Conservation (phyloP, 768 basidiomycete species). For the Leucosporidium creatinivorum region DNA sequence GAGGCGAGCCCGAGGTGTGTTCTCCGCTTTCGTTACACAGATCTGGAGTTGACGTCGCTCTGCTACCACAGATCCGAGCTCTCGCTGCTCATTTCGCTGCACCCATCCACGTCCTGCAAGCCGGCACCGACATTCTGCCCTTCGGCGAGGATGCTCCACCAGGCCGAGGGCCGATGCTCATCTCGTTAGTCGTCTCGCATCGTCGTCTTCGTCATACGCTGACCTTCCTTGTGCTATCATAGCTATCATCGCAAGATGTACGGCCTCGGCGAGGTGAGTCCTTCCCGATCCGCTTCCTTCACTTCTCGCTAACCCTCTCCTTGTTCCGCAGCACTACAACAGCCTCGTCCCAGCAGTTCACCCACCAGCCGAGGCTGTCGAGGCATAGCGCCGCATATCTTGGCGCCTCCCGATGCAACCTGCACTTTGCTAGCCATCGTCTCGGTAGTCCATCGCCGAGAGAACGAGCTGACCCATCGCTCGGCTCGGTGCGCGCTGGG, state of each 20-base stretch:
- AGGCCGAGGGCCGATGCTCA: slow-evolving; percentile 40
- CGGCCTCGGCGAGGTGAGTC: slow-evolving; percentile 66
- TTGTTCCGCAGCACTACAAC: slow-evolving; percentile 4
- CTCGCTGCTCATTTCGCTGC: slow-evolving; percentile 70
- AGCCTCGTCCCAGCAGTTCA: neutral
- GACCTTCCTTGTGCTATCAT: slow-evolving; percentile 52
- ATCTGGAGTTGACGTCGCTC: neutral
- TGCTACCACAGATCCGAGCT: slow-evolving; percentile 59
- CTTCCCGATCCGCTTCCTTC: neutral
- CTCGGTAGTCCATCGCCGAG: too few species aligned
- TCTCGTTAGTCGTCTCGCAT: slow-evolving; percentile 36
- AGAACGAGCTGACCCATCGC: too few species aligned
- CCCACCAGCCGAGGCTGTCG: neutral
- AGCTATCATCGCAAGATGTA: slow-evolving; percentile 94
- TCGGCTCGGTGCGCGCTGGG: too few species aligned
- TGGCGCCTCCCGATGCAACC: too few species aligned
- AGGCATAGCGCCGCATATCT: too few species aligned
- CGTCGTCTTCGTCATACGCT: neutral
- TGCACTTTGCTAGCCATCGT: too few species aligned
- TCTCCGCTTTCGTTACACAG: neutral
- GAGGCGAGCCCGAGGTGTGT: slow-evolving; percentile 79
- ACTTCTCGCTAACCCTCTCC: too few species aligned
- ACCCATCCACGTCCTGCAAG: slow-evolving; percentile 86
- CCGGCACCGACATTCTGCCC: slow-evolving; percentile 60
- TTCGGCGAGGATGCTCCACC: slow-evolving; percentile 66